Percentiles rank a stretch among this genome's conserved stretches.
These are phyloP conservation scores for Yamadazyma sp. DNA, from an alignment of 1,139 yeast species.

Conservation along the genomic window DNA sequence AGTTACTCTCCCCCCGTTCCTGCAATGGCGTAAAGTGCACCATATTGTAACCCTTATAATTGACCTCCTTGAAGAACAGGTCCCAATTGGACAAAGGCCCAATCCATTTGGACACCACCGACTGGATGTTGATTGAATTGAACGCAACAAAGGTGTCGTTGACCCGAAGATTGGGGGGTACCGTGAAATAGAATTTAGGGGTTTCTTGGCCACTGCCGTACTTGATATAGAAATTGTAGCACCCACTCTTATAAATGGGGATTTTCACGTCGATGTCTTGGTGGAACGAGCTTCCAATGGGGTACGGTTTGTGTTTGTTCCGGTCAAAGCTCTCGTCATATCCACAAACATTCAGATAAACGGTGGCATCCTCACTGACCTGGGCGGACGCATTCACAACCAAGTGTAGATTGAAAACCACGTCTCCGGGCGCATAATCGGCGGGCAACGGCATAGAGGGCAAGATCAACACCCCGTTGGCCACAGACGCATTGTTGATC, in stretches of 20 bases:
- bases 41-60: conserved; percentile 87
- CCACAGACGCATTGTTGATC: conserved; percentile 40
- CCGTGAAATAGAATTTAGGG: conserved; percentile 69
- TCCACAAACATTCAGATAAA: conserved; percentile 77
- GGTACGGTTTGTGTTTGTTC: conserved; percentile 46
- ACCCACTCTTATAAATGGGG: conserved; percentile 71
- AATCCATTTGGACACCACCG: conserved; percentile 90
- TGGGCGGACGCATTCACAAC: conserved; percentile 74
- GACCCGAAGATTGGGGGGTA: conserved; percentile 71
- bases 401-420: conserved; percentile 57
- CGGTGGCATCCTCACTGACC: conserved; percentile 65
- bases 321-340: conserved; percentile 52
- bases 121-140: conserved; percentile 80
- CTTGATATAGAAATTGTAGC: conserved; percentile 67
- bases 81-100: conserved; percentile 72
- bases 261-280: conserved; percentile 62
- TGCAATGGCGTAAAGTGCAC: conserved; percentile 94
- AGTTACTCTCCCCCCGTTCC: conserved; percentile 81
- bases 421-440: conserved; percentile 38
- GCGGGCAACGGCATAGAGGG: conserved; percentile 57
- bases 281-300: conserved; percentile 52
- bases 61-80: conserved; percentile 56
- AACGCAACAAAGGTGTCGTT: conserved; percentile 62
- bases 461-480: conserved; percentile 62
- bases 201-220: conserved; percentile 45